Base-by-base conservation (phyloP, 805 yeast species). In the Saturnispora quitensis region DNA sequence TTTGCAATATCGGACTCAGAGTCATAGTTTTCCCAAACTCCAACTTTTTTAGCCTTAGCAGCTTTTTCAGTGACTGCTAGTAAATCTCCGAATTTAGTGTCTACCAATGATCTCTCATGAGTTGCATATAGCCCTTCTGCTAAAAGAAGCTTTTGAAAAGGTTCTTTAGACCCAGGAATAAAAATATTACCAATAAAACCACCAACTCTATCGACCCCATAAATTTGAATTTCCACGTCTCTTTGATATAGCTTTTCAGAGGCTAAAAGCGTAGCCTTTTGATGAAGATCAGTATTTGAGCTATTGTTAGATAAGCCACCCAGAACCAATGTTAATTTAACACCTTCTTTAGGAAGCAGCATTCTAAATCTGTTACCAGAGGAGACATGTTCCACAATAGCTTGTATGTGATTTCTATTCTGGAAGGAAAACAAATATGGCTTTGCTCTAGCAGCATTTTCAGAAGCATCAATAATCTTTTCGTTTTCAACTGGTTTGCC, bases 381-480 rank as follows among this genome's bases (percentile, higher is more conserved):
- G 22, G 81, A 71, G 43, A 88, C 82, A 60, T 74, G 81, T 56
- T 89, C 96, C 27, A 88, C 89, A 55, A 79, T 75, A 43, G 84
- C 93, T 10, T 81, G 69, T 48, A 86, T 75, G 53, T 77, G 73
- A 25, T 79, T 74, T 69, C 84, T 82, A 57, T 83, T 79, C 62
- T 77, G 79, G 58, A 88, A 77, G 2, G 88, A 80, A 54, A 84
- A 76, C 60, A 86, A 72, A 61, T 82, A 86, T 5, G 90, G 81
- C 55, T 81, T 81, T 34, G 96, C 89, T 60, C 87, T 80, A 42
- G 81, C 70, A 6, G 76, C 73, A 58, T 76, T 78, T 63, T 86
- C 95, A 20, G 91, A 83, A 5, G 95, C 95, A 64, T 89, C 91
- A 34, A 86, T 85, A 33, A 80, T 67, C 58, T 88, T 75, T 38